Evolutionary conservation across 2,329 filamentous ascomycete genomes (phyloP).

Genomic region (Ophiocordyceps camponoti-floridani): DNA sequence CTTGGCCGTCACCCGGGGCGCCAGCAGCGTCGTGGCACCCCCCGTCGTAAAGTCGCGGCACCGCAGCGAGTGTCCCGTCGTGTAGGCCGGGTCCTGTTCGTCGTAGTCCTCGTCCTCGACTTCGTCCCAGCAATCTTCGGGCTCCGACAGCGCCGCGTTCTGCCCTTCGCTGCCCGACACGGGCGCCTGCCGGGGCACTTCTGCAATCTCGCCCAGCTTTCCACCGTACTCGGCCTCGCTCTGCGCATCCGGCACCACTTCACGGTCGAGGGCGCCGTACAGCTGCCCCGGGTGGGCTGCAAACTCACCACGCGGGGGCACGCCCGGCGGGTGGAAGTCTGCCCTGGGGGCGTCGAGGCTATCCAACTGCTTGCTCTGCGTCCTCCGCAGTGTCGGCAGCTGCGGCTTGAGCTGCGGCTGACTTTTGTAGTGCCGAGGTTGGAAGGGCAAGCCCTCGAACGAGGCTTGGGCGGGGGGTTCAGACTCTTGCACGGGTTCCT

Average conservation of each 20-base stretch:
- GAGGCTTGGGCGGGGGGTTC: neutral
- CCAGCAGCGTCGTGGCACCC: constrained; percentile 40
- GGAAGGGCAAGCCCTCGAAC: constrained; percentile 10
- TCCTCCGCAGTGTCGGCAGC: constrained; percentile 21
- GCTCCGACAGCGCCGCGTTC: constrained; percentile 15
- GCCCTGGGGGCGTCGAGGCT: constrained; percentile 4
- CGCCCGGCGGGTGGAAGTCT: constrained; percentile 2
- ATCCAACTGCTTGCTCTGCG: constrained; percentile 24
- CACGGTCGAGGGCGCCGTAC: constrained; percentile 8
- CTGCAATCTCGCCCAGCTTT: constrained; percentile 8
- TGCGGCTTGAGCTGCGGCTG: constrained; percentile 31
- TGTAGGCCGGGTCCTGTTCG: constrained; percentile 47
- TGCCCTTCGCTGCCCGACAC: constrained; percentile 8
- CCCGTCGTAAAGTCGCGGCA: constrained; percentile 45
- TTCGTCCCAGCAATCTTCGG: constrained; percentile 56
- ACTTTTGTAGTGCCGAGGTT: constrained; percentile 32
- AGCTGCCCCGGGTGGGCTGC: constrained; percentile 12
- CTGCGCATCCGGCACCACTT: constrained; percentile 7
- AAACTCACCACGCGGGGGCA: constrained; percentile 4
- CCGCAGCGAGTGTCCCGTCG: constrained; percentile 56
- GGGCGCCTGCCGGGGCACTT: constrained; percentile 10
- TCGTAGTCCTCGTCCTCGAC: constrained; percentile 55
- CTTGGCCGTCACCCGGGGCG: constrained; percentile 53
- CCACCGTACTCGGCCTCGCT: constrained; percentile 9
- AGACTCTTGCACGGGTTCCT: neutral